Conservation (phyloP, 2,329 filamentous ascomycete genomes). For the Phaeosphaeria sp. region DNA sequence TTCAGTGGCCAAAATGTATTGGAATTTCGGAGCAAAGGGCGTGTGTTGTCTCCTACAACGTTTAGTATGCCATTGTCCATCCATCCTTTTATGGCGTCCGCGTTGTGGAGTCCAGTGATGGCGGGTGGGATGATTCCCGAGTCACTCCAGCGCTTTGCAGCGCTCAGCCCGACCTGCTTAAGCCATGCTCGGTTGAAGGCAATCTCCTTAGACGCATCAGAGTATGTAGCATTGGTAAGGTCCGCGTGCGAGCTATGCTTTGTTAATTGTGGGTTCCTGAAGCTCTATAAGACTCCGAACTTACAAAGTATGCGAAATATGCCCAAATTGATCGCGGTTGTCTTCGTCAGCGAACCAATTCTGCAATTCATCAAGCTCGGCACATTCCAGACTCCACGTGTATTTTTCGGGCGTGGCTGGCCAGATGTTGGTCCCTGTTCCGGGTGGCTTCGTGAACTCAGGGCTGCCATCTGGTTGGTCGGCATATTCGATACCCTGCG, state of each 20-base stretch:
- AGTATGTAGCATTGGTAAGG: slow-evolving; percentile 66
- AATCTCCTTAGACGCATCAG: slow-evolving; percentile 64
- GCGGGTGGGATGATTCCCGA: slow-evolving; percentile 67
- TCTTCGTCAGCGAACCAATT: slow-evolving; percentile 60
- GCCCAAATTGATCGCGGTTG: slow-evolving; percentile 63
- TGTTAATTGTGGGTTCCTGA: slow-evolving; percentile 8
- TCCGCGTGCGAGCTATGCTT: slow-evolving; percentile 58
- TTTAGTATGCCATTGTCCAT: slow-evolving; percentile 65
- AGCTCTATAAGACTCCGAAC: slow-evolving; percentile 1
- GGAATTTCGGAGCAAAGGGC: slow-evolving; percentile 60
- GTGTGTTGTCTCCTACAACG: slow-evolving; percentile 70
- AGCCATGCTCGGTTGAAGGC: slow-evolving; percentile 68
- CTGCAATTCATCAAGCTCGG: slow-evolving; percentile 58
- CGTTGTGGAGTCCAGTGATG: slow-evolving; percentile 70
- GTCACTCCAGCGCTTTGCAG: slow-evolving; percentile 57
- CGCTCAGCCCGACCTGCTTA: slow-evolving; percentile 58
- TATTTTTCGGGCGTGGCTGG: slow-evolving; percentile 53
- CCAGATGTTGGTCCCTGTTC: slow-evolving; percentile 49
- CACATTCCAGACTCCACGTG: slow-evolving; percentile 59
- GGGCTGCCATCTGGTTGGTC: slow-evolving; percentile 51
- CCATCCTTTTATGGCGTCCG: slow-evolving; percentile 67
- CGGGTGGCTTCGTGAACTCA: slow-evolving; percentile 55
- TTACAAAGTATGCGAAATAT: slow-evolving; percentile 68
- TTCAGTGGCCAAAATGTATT: slow-evolving; percentile 64
- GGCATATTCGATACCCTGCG: slow-evolving; percentile 44